Evolutionary conservation across 2,329 filamentous ascomycete species (phyloP).

Genomic region (Ophiosphaerella narmari): DNA sequence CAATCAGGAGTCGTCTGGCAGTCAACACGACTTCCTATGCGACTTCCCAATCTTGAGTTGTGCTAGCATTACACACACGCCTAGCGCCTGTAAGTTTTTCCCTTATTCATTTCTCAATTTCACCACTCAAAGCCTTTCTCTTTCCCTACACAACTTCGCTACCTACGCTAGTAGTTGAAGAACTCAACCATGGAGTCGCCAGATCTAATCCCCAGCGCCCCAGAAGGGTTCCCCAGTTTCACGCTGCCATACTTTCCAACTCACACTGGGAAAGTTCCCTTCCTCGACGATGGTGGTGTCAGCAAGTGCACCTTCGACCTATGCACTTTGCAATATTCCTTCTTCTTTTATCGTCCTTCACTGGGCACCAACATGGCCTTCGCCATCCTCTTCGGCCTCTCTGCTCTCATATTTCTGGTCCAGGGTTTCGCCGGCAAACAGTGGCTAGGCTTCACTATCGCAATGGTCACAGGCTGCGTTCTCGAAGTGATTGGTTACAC

Average conservation of each 20-base stretch:
- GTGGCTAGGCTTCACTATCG: slow-evolving; percentile 50
- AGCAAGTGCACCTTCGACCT: slow-evolving; percentile 43
- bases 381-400: slow-evolving; percentile 50
- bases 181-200: too few relatives aligned
- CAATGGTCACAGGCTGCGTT: slow-evolving; percentile 61
- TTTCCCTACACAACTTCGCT: too few relatives aligned
- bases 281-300: slow-evolving; percentile 2
- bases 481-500: slow-evolving; percentile 66
- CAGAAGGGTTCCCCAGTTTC: too few relatives aligned
- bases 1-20: too few relatives aligned
- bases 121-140: too few relatives aligned
- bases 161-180: too few relatives aligned
- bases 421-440: slow-evolving; percentile 46
- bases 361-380: slow-evolving; percentile 50
- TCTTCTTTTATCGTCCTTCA: slow-evolving; percentile 52
- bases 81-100: too few relatives aligned
- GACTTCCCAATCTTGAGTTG: too few relatives aligned
- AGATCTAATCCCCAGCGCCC: too few relatives aligned
- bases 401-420: slow-evolving; percentile 43
- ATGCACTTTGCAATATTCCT: slow-evolving; percentile 47
- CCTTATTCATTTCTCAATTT: too few relatives aligned
- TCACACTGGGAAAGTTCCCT: neutral
- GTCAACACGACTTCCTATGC: too few relatives aligned
- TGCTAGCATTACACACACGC: too few relatives aligned
- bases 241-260: neutral